These are phyloP conservation scores for Heteromeles arbutifolia DNA, from an alignment of 306 rosid genomes.

Conservation along the genomic window DNA sequence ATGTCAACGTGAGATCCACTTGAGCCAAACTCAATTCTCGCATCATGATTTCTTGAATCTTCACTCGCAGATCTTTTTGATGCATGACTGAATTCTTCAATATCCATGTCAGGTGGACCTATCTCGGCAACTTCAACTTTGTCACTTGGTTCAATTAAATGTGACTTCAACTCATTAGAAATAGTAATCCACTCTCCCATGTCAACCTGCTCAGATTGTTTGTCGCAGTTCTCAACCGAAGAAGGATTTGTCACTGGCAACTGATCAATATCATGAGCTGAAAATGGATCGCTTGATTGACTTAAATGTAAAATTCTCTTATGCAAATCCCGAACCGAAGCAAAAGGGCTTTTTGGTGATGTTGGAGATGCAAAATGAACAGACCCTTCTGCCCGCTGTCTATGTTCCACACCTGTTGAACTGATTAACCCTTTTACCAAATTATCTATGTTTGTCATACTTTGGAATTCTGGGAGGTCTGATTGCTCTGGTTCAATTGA, in stretches of 20 bases:
- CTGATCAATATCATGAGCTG: constrained; percentile 39
- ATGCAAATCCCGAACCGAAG: constrained; percentile 35
- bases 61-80: constrained; percentile 18
- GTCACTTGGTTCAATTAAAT: constrained; percentile 15
- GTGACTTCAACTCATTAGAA: constrained; percentile 21
- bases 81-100: constrained; percentile 3
- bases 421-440: constrained; percentile 26
- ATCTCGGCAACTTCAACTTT: constrained; percentile 13
- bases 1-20: constrained; percentile 27
- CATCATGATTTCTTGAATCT: constrained; percentile 19
- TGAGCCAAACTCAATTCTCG: constrained; percentile 18
- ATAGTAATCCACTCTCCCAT: constrained; percentile 12
- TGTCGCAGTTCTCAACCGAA: constrained; percentile 1
- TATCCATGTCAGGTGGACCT: constrained; percentile 17
- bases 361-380: constrained; percentile 49
- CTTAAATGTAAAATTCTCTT: constrained; percentile 42
- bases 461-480: constrained; percentile 53
- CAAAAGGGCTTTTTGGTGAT: constrained; percentile 68
- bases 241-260: constrained; percentile 26
- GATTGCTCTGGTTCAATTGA: constrained; percentile 48
- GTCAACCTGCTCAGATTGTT: constrained; percentile 27
- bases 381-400: constrained; percentile 23
- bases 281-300: constrained; percentile 52
- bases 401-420: constrained; percentile 30
- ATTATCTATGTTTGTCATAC: constrained; percentile 37